Base-by-base conservation (phyloP, 208 protist genomes). In the Borovskyia barvae region DNA sequence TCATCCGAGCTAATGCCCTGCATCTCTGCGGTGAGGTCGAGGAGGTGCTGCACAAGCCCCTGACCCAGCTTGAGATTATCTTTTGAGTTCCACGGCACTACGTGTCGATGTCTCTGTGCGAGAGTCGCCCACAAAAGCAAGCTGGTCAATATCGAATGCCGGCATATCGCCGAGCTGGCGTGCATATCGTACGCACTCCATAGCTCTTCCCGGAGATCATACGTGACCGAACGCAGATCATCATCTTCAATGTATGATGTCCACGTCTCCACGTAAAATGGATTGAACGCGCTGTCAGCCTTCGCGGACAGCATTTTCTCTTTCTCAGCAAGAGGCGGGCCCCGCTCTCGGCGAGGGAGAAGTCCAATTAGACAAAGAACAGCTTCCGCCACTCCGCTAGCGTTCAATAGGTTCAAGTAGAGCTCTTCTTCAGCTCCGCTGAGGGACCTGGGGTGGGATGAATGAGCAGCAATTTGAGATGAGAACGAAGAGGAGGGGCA, bases 21-120 rank as follows among this genome's bases (percentile, higher is more conserved):
- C 14, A 51, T 5, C 60, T 66, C 50, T 2, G 60, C 60, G 1
- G 60, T 66, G 24, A 66, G 30, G 42, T 58, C 49, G 6, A 66
- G 49, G 6, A 52, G 19, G n/a, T 66, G 49, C 33, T 66, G 60
- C 19, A 66, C 22, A 1, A 66, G 39, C 0, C 39, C 40, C 39
- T 66, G 60, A 1, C 60, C 60, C n/a, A 66, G 60, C 5, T 33
- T 22, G 29, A 66, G 17, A 35, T 58, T 58, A 8, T 28, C n/a
- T 3, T 37, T 32, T 15, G 45, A 39, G 41, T 57, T 28, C 60
- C 60, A 58, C 50, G 26, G 29, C 2, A 66, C 30, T 2, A 28
- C 14, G 20, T 30, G 35, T 4, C 41, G 60, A 28, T 66, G 51
- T 17, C 5, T 35, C 17, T 45, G 51, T 15, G 52, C 22, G n/a